Conservation (phyloP, 176 grass and related monocot genomes). For the Rhynchospora tenuis region DNA sequence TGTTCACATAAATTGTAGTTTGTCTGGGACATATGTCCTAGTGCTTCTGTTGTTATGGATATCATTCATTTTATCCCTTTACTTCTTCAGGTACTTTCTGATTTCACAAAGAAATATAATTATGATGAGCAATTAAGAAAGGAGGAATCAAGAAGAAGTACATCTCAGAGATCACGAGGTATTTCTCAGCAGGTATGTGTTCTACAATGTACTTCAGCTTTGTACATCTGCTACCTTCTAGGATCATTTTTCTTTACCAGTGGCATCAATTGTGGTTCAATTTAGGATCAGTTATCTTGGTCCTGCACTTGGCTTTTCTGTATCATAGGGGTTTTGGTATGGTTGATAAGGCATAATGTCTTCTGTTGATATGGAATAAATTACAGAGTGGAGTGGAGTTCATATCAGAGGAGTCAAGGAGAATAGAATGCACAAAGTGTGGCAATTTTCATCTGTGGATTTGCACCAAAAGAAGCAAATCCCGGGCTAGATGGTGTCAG, state of each 20-base stretch:
- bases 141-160: slow-evolving; percentile 70
- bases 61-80: slow-evolving; percentile 1
- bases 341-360: not conserved
- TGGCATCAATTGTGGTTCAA: not conserved
- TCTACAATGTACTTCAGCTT: slow-evolving; percentile 1
- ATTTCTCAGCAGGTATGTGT: slow-evolving; percentile 66
- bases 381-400: slow-evolving; percentile 82
- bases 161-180: slow-evolving; percentile 44
- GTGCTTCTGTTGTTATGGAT: not conserved
- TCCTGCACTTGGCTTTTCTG: not conserved
- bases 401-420: slow-evolving; percentile 82
- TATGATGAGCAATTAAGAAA: slow-evolving; percentile 90
- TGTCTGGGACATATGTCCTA: not conserved
- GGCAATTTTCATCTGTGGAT: slow-evolving; percentile 98
- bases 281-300: not conserved
- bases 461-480: slow-evolving; percentile 89
- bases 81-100: slow-evolving; percentile 71
- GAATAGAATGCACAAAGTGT: slow-evolving; percentile 96
- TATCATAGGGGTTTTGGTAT: not conserved
- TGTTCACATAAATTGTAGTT: not conserved
- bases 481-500: slow-evolving; percentile 94
- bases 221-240: not conserved
- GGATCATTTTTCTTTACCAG: no score
- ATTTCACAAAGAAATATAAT: slow-evolving; percentile 77
- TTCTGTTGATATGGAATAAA: not conserved